phyloP scores from a whole-genome alignment of 2,329 filamentous ascomycete species.

The Hansfordia pulvinata region DNA sequence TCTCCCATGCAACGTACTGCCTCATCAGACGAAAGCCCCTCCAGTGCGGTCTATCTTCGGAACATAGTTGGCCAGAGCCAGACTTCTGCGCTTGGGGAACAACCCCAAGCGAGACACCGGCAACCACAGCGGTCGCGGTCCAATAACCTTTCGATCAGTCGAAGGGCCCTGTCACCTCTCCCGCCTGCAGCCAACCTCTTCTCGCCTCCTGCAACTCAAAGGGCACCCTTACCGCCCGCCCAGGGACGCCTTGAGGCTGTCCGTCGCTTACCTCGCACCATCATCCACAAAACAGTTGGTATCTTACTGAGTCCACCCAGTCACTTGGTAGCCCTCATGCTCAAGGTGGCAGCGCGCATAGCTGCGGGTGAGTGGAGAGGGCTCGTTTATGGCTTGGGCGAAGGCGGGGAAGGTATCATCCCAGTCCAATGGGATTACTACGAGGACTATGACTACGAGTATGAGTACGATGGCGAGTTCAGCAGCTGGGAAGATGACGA shows the following conservation, averaged over 20 bases:
- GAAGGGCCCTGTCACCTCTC: constrained; percentile 50
- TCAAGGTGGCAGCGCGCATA: constrained; percentile 69
- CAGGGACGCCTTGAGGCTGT: constrained; percentile 27
- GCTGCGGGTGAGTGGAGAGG: constrained; percentile 50
- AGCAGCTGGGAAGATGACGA: constrained; percentile 46
- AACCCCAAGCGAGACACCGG: constrained; percentile 25
- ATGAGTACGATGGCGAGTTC: too few species aligned
- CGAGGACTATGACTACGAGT: constrained; percentile 49
- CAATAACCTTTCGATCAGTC: constrained; percentile 31
- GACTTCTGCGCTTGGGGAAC: constrained; percentile 18
- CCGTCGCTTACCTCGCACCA: constrained; percentile 42
- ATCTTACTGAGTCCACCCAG: constrained; percentile 70
- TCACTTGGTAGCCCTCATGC: constrained; percentile 64
- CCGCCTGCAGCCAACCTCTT: constrained; percentile 56
- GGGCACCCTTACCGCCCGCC: constrained; percentile 21
- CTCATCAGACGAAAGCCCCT: constrained; percentile 2
- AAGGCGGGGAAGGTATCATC: constrained; percentile 37
- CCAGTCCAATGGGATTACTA: constrained; percentile 49
- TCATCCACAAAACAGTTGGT: constrained; percentile 66
- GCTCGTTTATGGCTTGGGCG: constrained; percentile 38
- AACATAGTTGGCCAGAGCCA: constrained; percentile 2
- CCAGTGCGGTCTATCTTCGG: constrained; percentile 2
- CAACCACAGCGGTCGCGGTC: constrained; percentile 43
- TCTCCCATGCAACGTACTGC: constrained; percentile 7
- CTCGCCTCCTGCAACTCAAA: constrained; percentile 29